phyloP scores from a whole-genome alignment of 2,329 filamentous ascomycete genomes.

The Fusarium newnesense region DNA sequence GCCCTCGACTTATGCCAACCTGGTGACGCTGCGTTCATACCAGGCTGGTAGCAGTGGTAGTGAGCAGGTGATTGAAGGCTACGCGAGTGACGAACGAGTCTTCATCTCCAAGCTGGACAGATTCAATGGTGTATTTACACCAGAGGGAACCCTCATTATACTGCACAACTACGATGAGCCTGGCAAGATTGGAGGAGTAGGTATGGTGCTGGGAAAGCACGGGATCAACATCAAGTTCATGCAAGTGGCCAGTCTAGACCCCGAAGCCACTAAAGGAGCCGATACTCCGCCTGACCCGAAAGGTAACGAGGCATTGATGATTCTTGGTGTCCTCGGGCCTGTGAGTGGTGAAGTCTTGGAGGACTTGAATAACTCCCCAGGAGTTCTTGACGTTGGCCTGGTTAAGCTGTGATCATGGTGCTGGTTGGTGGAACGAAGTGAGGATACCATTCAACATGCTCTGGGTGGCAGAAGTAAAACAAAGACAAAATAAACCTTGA shows the following conservation, averaged over 20 bases:
- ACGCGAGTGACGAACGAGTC: constrained; percentile 69
- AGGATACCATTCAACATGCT: neutral
- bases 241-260: constrained; percentile 71
- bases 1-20: constrained; percentile 73
- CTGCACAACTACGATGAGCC: constrained; percentile 84
- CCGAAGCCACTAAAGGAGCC: constrained; percentile 36
- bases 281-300: constrained; percentile 41
- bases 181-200: constrained; percentile 85
- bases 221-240: constrained; percentile 85
- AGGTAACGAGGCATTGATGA: constrained; percentile 81
- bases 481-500: neutral
- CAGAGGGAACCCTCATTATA: constrained; percentile 79
- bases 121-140: constrained; percentile 78
- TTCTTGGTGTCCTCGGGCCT: constrained; percentile 75
- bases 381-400: constrained; percentile 66
- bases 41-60: constrained; percentile 43
- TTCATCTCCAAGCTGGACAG: constrained; percentile 79
- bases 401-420: constrained; percentile 52
- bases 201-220: constrained; percentile 73
- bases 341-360: constrained; percentile 67
- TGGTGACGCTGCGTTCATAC: constrained; percentile 74
- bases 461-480: neutral
- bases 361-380: constrained; percentile 60
- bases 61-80: constrained; percentile 69
- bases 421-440: too few relatives aligned